A percentile compares a stretch with the other conserved stretches of the same genome.
Evolutionary conservation across 148 eudicot genomes (phyloP).

Genomic region (Spergularia bocconei): DNA sequence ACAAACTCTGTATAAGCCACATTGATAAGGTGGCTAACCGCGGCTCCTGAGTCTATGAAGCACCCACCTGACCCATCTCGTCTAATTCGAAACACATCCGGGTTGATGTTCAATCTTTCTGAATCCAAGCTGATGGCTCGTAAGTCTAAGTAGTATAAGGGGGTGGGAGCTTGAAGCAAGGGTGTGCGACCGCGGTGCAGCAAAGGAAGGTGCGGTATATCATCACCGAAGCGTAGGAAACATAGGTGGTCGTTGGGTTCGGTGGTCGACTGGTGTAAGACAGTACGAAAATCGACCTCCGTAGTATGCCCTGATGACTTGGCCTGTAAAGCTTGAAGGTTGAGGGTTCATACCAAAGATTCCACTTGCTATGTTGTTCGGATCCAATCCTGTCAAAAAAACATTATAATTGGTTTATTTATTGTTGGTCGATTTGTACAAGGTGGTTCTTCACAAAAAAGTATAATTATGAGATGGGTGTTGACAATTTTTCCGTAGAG

Average conservation of each 20-base stretch:
- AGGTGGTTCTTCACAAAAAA: too few species aligned
- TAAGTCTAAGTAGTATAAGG: neutral
- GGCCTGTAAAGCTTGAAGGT: constrained; percentile 7
- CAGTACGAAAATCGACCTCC: constrained; percentile 15
- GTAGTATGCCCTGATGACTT: neutral
- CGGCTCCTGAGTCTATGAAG: neutral
- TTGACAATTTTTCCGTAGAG: too few species aligned
- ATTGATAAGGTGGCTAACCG: neutral
- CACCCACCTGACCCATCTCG: neutral
- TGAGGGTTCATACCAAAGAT: neutral
- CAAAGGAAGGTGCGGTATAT: neutral
- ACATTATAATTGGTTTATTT: too few species aligned
- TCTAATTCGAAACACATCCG: neutral
- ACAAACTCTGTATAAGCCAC: neutral
- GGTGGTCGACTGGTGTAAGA: neutral
- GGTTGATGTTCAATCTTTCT: neutral
- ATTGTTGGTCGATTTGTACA: too few species aligned
- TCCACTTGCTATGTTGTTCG: neutral
- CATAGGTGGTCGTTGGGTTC: neutral
- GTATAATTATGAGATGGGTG: too few species aligned
- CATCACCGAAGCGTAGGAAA: constrained; percentile 6
- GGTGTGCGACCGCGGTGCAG: neutral
- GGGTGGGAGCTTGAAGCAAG: neutral
- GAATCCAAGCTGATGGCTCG: neutral
- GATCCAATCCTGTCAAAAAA: neutral